Evolutionary conservation across 208 protist genomes (phyloP).

Genomic region (Leishmania arabica): DNA sequence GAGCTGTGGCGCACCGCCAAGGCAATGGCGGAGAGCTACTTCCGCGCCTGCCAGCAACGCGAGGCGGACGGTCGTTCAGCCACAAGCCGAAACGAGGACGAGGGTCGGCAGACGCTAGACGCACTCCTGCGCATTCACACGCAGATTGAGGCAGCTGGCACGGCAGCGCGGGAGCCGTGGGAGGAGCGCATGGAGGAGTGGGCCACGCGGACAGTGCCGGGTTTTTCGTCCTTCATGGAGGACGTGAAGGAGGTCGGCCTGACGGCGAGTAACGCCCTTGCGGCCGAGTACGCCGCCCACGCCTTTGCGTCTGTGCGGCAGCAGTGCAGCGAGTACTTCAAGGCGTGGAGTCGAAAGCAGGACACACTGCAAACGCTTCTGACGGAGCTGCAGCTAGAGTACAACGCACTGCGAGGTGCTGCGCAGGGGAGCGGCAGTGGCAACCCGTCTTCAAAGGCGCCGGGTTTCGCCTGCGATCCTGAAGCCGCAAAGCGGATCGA

Average conservation of each 20-base stretch:
- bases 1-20: constrained; percentile 68
- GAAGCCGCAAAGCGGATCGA: constrained; percentile 24
- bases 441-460: neutral
- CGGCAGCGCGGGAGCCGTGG: constrained; percentile 41
- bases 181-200: constrained; percentile 35
- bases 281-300: constrained; percentile 51
- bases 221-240: constrained; percentile 37
- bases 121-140: constrained; percentile 61
- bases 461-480: constrained; percentile 2
- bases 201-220: constrained; percentile 20
- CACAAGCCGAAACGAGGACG: constrained; percentile 14
- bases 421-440: neutral
- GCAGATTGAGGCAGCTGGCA: constrained; percentile 37
- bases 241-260: constrained; percentile 62
- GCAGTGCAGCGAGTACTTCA: constrained; percentile 58
- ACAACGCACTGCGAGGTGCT: neutral
- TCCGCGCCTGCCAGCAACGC: constrained; percentile 38
- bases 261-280: constrained; percentile 66
- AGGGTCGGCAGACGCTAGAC: constrained; percentile 48
- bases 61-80: constrained; percentile 17
- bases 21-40: constrained; percentile 58
- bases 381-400: constrained; percentile 44
- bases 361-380: constrained; percentile 41
- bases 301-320: constrained; percentile 35
- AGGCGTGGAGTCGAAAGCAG: constrained; percentile 45